Base-by-base conservation (phyloP, 306 rosid genomes). In the Vigna mungo region DNA sequence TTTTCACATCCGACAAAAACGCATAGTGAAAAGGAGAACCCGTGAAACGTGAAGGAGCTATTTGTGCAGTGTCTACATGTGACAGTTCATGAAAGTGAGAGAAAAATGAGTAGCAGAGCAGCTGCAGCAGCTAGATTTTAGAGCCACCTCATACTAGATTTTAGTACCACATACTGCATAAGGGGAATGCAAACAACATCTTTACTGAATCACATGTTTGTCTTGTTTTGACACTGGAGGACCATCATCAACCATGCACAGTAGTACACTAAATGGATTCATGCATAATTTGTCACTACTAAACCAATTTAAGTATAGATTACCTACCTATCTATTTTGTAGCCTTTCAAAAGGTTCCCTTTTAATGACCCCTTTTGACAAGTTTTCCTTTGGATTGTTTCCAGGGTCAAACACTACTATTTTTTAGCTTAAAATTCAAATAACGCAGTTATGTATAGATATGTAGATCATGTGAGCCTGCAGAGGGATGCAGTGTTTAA, bases 141-240 rank as follows among this genome's bases (percentile, higher is more conserved):
- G 85, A 77, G 85, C 83, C 88, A 81, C 72, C 65, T 41, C 83
- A 62, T 63, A 25, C 61, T 56, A 68, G 20, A 16, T 17, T 68
- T 62, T 34, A 25, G 59, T 74, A 81, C 71, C 85, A 78, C 85
- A 75, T 81, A 61, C 47, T 67, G 41, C 61, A 49, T 34, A 25
- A 59, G 12, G 37, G 47, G 52, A 71, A 82, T 75, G 41, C 78
- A 65, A 59, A 82, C 65, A 59, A 66, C 9, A 30, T n/a, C 4
- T 72, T 67, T 41, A 61, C 75, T 51, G n/a, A 76, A 66, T 85
- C 86, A 86, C 86, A 80, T 72, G 75, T 72, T 76, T 80, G 83
- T 51, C 71, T 56, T 9, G 12, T 70, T 78, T 25, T 34, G 48
- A 75, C 8, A 70, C 30, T 54, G 3, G 44, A 53, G 83, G 76